These are phyloP conservation scores for Kodamaea alishanica DNA, from an alignment of 1,139 yeast genomes.

Conservation along the genomic window DNA sequence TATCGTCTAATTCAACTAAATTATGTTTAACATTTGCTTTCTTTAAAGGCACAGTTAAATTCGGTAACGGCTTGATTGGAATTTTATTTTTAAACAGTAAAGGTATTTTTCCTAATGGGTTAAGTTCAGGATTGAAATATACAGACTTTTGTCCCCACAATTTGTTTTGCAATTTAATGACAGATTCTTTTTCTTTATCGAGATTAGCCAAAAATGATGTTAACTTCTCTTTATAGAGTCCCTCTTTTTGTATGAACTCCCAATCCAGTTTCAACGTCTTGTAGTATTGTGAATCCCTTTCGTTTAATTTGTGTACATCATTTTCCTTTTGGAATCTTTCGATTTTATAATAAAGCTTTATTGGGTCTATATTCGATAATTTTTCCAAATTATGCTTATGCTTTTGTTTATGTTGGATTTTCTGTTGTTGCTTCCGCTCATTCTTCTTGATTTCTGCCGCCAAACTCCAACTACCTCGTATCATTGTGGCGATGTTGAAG, in stretches of 20 bases:
- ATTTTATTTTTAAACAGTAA: constrained; percentile 1
- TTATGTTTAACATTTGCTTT: neutral
- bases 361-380: constrained; percentile 31
- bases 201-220: constrained; percentile 19
- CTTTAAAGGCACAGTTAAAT: constrained; percentile 22
- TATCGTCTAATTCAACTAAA: constrained; percentile 21
- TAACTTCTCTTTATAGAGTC: constrained; percentile 31
- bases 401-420: constrained; percentile 40
- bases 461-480: constrained; percentile 42
- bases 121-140: constrained; percentile 45
- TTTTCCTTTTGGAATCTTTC: constrained; percentile 21
- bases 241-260: constrained; percentile 36
- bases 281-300: constrained; percentile 22
- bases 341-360: constrained; percentile 29
- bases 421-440: constrained; percentile 36
- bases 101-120: constrained; percentile 46
- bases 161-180: constrained; percentile 21
- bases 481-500: constrained; percentile 22
- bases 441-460: constrained; percentile 39
- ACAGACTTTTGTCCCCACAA: constrained; percentile 40
- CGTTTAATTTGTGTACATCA: constrained; percentile 17
- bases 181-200: constrained; percentile 15
- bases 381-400: constrained; percentile 26
- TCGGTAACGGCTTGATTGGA: constrained; percentile 17
- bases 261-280: constrained; percentile 35